A percentile compares a stretch with the other conserved stretches of the same genome.
These are phyloP conservation scores for Cladosporium sp. DNA, from an alignment of 2,329 filamentous ascomycete species.

Conservation along the genomic window DNA sequence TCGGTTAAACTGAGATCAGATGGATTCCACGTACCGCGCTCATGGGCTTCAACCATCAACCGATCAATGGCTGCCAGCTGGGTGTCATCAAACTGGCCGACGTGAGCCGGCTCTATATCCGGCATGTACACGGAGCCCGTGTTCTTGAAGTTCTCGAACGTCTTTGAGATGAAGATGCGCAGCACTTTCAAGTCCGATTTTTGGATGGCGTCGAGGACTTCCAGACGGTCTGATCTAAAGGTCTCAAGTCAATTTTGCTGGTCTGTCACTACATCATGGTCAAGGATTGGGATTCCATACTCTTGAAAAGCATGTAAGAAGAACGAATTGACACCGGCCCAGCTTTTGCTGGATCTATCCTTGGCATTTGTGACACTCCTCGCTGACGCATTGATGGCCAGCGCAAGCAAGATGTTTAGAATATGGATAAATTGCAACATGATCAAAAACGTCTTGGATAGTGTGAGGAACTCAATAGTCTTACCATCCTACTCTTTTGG, in stretches of 20 bases:
- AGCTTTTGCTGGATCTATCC: neutral
- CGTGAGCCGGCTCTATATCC: neutral
- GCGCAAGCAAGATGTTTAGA: too few species aligned
- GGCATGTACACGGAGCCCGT: neutral
- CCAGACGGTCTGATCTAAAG: neutral
- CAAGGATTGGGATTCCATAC: neutral
- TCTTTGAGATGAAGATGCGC: neutral
- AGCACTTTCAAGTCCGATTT: neutral
- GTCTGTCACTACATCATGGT: too few species aligned
- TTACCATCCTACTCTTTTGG: too few species aligned
- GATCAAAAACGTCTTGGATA: too few species aligned
- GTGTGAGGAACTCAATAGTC: too few species aligned
- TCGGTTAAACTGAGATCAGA: too few species aligned
- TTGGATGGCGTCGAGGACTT: neutral
- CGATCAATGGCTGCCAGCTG: slow-evolving; percentile 1
- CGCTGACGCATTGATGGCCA: too few species aligned
- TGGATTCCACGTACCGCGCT: neutral
- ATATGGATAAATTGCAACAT: too few species aligned
- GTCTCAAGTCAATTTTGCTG: neutral
- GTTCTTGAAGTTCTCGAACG: neutral
- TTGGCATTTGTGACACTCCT: too few species aligned
- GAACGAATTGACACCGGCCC: slow-evolving; percentile 1
- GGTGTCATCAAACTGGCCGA: neutral
- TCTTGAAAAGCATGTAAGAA: neutral
- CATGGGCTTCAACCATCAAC: neutral